phyloP scores from a whole-genome alignment of 164 flowering plant species.

The Buxus sempervirens region DNA sequence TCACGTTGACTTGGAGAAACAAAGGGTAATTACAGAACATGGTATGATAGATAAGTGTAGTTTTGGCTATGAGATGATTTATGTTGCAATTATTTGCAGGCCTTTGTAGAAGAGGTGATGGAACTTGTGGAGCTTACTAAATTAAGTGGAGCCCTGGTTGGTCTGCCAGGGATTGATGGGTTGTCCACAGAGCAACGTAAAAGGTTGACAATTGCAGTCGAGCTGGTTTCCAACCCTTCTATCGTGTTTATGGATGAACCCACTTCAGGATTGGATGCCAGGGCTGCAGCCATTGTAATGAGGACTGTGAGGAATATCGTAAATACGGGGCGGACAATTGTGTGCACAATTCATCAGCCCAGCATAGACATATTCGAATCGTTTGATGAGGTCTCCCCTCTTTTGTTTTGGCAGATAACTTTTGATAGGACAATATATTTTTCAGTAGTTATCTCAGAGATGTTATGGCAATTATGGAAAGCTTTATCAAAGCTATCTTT shows the following conservation, averaged over 20 bases:
- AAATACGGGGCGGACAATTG: conserved; percentile 95
- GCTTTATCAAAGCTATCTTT: too few species aligned
- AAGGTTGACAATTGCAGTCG: conserved; percentile 97
- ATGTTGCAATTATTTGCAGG: conserved; percentile 40
- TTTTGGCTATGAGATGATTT: conserved; percentile 18
- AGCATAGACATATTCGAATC: conserved; percentile 99
- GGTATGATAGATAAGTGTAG: not conserved
- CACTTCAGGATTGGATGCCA: conserved; percentile 96
- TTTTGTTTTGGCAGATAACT: conserved; percentile 1
- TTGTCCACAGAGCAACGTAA: conserved; percentile 95
- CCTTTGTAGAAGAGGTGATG: conserved; percentile 97
- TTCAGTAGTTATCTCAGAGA: too few species aligned
- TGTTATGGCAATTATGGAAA: too few species aligned
- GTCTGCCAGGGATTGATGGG: conserved; percentile 95
- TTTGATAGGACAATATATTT: not conserved
- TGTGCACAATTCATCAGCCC: conserved; percentile 98
- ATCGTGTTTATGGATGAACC: conserved; percentile 99
- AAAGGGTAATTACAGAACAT: conserved; percentile 45
- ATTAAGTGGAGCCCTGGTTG: conserved; percentile 82
- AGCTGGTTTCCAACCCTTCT: conserved; percentile 96
- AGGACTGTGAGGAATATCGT: conserved; percentile 98
- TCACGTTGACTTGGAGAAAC: conserved; percentile 70
- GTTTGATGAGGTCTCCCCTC: conserved; percentile 83
- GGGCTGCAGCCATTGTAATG: conserved; percentile 99
- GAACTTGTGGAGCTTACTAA: conserved; percentile 94